A percentile compares a stretch with the other conserved stretches of the same genome.
These are phyloP conservation scores for Metschnikowia dekortorum DNA, from an alignment of 805 yeast species.

Conservation along the genomic window DNA sequence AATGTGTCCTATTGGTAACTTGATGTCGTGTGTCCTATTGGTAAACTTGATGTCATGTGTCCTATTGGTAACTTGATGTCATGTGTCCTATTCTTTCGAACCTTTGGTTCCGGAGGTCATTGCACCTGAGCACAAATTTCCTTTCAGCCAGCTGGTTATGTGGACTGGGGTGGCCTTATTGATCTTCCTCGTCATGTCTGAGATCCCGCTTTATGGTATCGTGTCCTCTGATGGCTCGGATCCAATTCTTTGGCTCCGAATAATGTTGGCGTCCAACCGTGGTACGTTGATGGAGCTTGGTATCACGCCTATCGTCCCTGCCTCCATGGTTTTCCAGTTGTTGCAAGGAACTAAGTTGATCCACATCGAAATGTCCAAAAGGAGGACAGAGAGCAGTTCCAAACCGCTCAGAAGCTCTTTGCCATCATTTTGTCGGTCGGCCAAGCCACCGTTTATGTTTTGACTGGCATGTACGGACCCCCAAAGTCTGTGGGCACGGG, in stretches of 20 bases:
- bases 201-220: constrained; percentile 86
- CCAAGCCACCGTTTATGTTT: constrained; percentile 94
- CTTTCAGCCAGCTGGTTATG: constrained; percentile 80
- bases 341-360: constrained; percentile 91
- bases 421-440: constrained; percentile 89
- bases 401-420: constrained; percentile 89
- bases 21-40: too few species aligned
- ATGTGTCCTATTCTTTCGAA: constrained; percentile 46
- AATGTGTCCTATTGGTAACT: too few species aligned
- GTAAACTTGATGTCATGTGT: too few species aligned
- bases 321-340: constrained; percentile 96
- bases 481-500: constrained; percentile 87
- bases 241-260: constrained; percentile 82
- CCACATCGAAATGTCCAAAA: constrained; percentile 81
- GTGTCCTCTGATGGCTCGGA: constrained; percentile 75
- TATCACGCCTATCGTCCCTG: constrained; percentile 95
- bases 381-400: constrained; percentile 84
- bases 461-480: constrained; percentile 96
- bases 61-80: too few species aligned
- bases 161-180: constrained; percentile 88
- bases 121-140: constrained; percentile 85
- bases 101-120: constrained; percentile 87
- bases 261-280: constrained; percentile 97
- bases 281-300: constrained; percentile 99
- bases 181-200: constrained; percentile 82